Percentiles rank a stretch among this genome's conserved stretches.
Conservation (phyloP, 2,329 filamentous ascomycete genomes). For the Zymoseptoria crescenta region DNA sequence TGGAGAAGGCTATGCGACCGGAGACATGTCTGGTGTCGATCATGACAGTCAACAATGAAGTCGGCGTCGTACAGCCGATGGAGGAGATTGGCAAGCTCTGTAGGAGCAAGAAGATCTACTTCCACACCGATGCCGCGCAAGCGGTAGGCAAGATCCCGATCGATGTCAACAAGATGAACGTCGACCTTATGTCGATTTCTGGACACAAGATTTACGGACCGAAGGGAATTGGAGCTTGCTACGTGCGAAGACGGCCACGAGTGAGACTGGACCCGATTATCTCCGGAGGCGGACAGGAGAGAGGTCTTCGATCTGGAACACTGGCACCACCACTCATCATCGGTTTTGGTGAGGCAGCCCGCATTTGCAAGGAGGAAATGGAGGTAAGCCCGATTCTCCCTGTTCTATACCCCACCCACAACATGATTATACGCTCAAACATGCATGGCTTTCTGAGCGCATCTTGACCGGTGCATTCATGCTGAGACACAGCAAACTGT, state of each 20-base stretch:
- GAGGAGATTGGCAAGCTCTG: conserved; percentile 91
- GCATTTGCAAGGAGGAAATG: conserved; percentile 85
- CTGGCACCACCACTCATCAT: conserved; percentile 81
- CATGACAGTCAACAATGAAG: conserved; percentile 99
- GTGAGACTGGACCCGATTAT: conserved; percentile 95
- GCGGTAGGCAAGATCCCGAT: conserved; percentile 97
- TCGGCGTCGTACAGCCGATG: conserved; percentile 95
- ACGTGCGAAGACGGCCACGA: conserved; percentile 81
- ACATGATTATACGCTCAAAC: conserved; percentile 75
- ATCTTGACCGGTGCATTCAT: conserved; percentile 47
- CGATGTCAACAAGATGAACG: conserved; percentile 95
- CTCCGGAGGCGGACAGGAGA: conserved; percentile 90
- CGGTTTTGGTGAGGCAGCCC: conserved; percentile 91
- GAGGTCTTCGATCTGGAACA: conserved; percentile 89
- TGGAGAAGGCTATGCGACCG: conserved; percentile 81
- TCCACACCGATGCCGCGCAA: conserved; percentile 94
- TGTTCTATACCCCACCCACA: conserved; percentile 16
- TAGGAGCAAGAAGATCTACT: conserved; percentile 86
- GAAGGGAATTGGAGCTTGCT: conserved; percentile 95
- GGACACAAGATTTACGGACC: conserved; percentile 98
- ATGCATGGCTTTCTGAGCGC: conserved; percentile 86
- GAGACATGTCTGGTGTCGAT: conserved; percentile 91
- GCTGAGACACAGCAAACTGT: conserved; percentile 57
- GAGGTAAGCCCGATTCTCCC: conserved; percentile 54
- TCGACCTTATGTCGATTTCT: conserved; percentile 97